phyloP scores from a whole-genome alignment of 345 rosid species.

The Ailanthus altissimus region DNA sequence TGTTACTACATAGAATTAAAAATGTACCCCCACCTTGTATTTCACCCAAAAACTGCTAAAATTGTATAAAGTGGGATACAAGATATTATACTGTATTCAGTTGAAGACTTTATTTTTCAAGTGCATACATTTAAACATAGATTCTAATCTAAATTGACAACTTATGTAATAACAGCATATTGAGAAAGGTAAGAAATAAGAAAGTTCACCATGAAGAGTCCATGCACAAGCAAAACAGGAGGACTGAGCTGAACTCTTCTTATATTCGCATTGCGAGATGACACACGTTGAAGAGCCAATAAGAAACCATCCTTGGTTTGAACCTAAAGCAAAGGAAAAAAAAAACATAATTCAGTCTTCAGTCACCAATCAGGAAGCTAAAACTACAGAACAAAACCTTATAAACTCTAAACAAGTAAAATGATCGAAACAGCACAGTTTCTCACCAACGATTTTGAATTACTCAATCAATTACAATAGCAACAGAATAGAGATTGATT shows the following conservation, averaged over 20 bases:
- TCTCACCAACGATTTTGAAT: background rate
- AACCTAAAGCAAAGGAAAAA: constrained; percentile 37
- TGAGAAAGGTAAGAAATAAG: background rate
- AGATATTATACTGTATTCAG: background rate
- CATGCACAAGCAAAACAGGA: constrained; percentile 90
- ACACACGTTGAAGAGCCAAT: constrained; percentile 77
- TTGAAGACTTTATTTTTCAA: background rate
- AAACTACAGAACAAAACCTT: background rate
- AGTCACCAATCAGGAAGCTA: background rate
- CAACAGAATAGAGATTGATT: background rate
- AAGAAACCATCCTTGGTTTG: constrained; percentile 82
- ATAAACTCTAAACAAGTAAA: background rate
- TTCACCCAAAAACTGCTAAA: background rate
- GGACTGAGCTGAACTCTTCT: constrained; percentile 36
- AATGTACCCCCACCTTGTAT: background rate
- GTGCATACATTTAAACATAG: constrained; percentile 2
- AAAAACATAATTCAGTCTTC: background rate
- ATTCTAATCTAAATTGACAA: background rate
- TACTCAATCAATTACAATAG: background rate
- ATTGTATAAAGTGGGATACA: background rate
- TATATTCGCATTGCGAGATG: constrained; percentile 41
- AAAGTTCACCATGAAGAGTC: constrained; percentile 75
- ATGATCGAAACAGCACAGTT: background rate
- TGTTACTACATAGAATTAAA: background rate
- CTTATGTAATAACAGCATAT: background rate